Base-by-base conservation (phyloP, 2,329 filamentous ascomycete genomes). In the Penicillium sp. region DNA sequence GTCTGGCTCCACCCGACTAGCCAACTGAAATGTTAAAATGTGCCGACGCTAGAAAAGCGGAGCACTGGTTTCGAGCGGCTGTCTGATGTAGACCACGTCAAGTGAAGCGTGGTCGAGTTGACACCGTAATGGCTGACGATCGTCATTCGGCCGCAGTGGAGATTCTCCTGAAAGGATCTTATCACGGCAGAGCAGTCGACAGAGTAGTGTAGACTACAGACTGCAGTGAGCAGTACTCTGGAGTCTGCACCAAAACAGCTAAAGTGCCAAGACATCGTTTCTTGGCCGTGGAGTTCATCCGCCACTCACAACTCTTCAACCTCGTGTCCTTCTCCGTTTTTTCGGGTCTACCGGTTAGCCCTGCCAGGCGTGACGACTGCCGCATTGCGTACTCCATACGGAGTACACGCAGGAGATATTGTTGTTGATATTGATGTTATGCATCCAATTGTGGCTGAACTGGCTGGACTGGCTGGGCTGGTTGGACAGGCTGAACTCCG, bases 221-320 rank as follows among this genome's bases (percentile, higher is more conserved):
- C n/a, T n/a, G n/a, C n/a, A n/a, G n/a, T n/a, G n/a, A n/a, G n/a
- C n/a, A n/a, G n/a, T n/a, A n/a, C n/a, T n/a, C n/a, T n/a, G n/a
- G n/a, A n/a, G n/a, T n/a, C n/a, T n/a, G n/a, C n/a, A n/a, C 48
- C 19, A 23, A 7, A 26, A 29, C 14, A 46, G 53, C 21, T 44
- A 53, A 26, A 54, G 31, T 58, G 59, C 59, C 59, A 61, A 61
- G 59, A 39, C 14, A 23, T 8, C 7, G 14, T 34, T 47, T 48
- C 37, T 45, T 33, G 34, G 42, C 9, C 49, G 39, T 58, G 49
- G 33, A 39, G 26, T 42, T 26, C 31, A 19, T 43, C 33, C 37
- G 36, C 46, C 37, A 33, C 34, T 52, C 33, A 40, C 28, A 37
- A 18, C 39, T 18, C 34, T 18, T 13, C 14, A 16, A 24, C 36